phyloP scores from a whole-genome alignment of 1,284 basidiomycete species.

The Leccinum fuscescens region DNA sequence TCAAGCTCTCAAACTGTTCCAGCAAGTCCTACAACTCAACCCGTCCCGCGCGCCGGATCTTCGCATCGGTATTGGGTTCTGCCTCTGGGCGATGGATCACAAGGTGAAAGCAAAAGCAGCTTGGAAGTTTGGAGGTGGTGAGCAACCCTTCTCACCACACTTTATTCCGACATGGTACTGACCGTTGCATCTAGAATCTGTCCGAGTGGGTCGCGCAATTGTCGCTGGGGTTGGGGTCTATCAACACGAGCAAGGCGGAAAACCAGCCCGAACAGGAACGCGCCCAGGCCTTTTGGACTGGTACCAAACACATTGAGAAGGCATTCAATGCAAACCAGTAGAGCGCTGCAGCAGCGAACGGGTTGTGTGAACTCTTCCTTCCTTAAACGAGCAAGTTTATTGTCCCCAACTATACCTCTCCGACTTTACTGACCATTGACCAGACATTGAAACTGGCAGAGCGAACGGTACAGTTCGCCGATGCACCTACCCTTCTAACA shows the following conservation, averaged over 20 bases:
- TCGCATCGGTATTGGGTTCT: constrained; percentile 75
- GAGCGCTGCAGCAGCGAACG: constrained; percentile 76
- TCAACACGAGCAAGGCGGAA: constrained; percentile 78
- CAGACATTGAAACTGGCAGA: constrained; percentile 90
- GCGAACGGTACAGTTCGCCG: constrained; percentile 56
- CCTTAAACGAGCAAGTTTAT: constrained; percentile 44
- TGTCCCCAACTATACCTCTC: background rate
- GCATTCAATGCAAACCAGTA: constrained; percentile 78
- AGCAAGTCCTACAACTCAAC: constrained; percentile 74
- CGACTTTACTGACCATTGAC: constrained; percentile 29
- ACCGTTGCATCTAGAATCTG: constrained; percentile 56
- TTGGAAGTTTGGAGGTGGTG: constrained; percentile 83
- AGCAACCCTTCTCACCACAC: constrained; percentile 30
- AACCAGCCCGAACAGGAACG: constrained; percentile 59
- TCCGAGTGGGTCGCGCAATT: constrained; percentile 73
- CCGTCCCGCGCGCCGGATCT: constrained; percentile 82
- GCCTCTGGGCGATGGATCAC: too few species aligned
- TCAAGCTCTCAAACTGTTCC: constrained; percentile 81
- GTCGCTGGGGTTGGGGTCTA: constrained; percentile 75
- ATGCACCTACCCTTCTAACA: constrained; percentile 70
- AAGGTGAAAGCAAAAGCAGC: constrained; percentile 71
- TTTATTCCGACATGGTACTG: background rate
- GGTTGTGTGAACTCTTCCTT: constrained; percentile 67
- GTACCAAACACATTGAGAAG: constrained; percentile 67
- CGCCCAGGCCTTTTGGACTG: constrained; percentile 51